Percentiles rank a stretch among this genome's conserved stretches.
Conservation (phyloP, 257 asterid genomes). For the Ocimum tenuiflorum region DNA sequence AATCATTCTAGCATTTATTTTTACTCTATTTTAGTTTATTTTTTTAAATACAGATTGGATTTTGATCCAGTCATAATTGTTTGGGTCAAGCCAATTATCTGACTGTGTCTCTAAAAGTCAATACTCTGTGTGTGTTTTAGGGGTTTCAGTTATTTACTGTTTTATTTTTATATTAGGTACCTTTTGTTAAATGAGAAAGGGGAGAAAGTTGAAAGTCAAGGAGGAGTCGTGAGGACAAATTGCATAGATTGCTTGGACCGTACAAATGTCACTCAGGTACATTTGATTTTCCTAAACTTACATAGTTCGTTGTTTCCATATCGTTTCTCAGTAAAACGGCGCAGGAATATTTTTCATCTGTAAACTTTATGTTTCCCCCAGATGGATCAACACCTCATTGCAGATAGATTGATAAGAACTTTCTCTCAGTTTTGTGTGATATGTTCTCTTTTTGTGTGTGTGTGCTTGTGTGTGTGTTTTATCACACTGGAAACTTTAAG, state of each 20-base stretch:
- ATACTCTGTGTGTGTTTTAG: background rate
- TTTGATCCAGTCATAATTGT: too few species aligned
- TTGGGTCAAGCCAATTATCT: too few species aligned
- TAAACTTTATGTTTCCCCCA: background rate
- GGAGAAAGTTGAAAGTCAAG: conserved; percentile 77
- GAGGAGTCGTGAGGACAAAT: conserved; percentile 88
- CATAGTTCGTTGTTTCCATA: conserved; percentile 6
- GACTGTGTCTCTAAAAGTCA: background rate
- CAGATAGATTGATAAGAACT: background rate
- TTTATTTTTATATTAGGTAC: conserved; percentile 48
- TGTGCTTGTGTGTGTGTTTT: too few species aligned
- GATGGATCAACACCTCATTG: background rate
- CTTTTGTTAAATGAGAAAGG: conserved; percentile 84
- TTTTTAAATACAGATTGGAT: too few species aligned
- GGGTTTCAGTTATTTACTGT: background rate
- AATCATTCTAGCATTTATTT: too few species aligned
- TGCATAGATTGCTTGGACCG: conserved; percentile 98
- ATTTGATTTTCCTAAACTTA: background rate
- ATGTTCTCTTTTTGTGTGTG: too few species aligned
- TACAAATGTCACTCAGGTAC: conserved; percentile 98
- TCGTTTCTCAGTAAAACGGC: background rate
- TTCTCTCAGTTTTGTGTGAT: background rate
- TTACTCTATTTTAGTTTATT: too few species aligned
- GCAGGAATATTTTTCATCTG: conserved; percentile 2
- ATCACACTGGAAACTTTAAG: too few species aligned